Percentiles rank a stretch among this genome's conserved stretches.
phyloP scores from a whole-genome alignment of 352 stramenopile species.

The Globisporangium okanoganense region DNA sequence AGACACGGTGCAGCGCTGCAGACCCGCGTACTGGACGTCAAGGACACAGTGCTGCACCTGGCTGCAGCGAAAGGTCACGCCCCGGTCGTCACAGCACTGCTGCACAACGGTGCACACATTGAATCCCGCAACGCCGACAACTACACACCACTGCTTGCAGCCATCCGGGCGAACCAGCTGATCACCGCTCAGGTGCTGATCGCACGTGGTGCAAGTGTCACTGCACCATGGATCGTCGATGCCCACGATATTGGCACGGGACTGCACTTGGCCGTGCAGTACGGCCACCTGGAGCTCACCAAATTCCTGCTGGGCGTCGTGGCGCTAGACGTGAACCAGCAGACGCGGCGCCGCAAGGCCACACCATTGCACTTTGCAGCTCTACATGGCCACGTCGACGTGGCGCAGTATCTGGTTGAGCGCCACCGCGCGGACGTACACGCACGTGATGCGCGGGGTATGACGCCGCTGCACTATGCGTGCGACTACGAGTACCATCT shows the following conservation, averaged over 20 bases:
- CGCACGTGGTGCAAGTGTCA: constrained; percentile 22
- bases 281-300: constrained; percentile 20
- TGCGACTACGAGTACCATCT: constrained; percentile 24
- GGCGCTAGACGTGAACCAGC: constrained; percentile 19
- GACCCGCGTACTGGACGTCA: constrained; percentile 9
- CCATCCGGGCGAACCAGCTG: constrained; percentile 29
- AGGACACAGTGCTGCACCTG: constrained; percentile 37
- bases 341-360: not conserved
- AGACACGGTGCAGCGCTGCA: constrained; percentile 21
- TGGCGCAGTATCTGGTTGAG: constrained; percentile 25
- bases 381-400: constrained; percentile 16
- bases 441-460: constrained; percentile 22
- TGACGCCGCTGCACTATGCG: constrained; percentile 38
- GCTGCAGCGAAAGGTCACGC: constrained; percentile 27
- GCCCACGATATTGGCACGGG: constrained; percentile 18
- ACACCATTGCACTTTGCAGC: constrained; percentile 23
- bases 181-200: constrained; percentile 30
- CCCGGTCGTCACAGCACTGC: constrained; percentile 21
- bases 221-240: constrained; percentile 9
- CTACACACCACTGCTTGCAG: constrained; percentile 29
- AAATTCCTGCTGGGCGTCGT: constrained; percentile 23
- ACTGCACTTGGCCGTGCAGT: constrained; percentile 30
- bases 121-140: constrained; percentile 24
- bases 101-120: constrained; percentile 27
- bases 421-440: constrained; percentile 19